These are phyloP conservation scores for Articulospora tetracladia DNA, from an alignment of 495 filamentous ascomycete species.

Conservation along the genomic window DNA sequence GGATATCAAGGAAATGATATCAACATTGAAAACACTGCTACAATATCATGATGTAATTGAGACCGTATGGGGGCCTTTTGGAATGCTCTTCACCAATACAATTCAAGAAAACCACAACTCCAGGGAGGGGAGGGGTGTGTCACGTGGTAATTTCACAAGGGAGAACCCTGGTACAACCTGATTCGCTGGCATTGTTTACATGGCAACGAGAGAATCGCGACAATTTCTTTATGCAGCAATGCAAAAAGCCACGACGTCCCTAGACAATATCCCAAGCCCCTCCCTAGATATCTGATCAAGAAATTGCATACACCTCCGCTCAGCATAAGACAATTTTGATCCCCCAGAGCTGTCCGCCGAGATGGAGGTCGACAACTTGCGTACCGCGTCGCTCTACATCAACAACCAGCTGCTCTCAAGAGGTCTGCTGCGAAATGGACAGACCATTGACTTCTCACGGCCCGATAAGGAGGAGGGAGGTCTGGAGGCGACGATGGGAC, in stretches of 20 bases:
- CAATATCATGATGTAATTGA: no score
- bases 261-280: no score
- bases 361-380: slow-evolving; percentile 78
- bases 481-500: slow-evolving; percentile 68
- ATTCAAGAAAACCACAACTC: no score
- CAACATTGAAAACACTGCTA: no score
- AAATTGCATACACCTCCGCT: neutral
- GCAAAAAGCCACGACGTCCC: no score
- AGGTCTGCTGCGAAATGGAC: slow-evolving; percentile 80
- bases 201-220: neutral
- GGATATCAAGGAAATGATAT: no score
- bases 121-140: no score
- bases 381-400: slow-evolving; percentile 88
- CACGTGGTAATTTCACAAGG: no score
- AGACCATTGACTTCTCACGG: slow-evolving; percentile 78
- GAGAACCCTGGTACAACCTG: no score
- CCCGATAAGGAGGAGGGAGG: slow-evolving; percentile 65
- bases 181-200: slow-evolving; percentile 3
- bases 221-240: neutral
- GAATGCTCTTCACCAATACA: no score
- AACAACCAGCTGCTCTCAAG: slow-evolving; percentile 93
- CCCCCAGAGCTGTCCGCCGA: neutral
- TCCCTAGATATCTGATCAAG: neutral
- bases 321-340: neutral
- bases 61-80: no score